These are phyloP conservation scores for Stagonosporopsis vannaccii DNA, from an alignment of 2,329 filamentous ascomycete genomes.

Conservation along the genomic window DNA sequence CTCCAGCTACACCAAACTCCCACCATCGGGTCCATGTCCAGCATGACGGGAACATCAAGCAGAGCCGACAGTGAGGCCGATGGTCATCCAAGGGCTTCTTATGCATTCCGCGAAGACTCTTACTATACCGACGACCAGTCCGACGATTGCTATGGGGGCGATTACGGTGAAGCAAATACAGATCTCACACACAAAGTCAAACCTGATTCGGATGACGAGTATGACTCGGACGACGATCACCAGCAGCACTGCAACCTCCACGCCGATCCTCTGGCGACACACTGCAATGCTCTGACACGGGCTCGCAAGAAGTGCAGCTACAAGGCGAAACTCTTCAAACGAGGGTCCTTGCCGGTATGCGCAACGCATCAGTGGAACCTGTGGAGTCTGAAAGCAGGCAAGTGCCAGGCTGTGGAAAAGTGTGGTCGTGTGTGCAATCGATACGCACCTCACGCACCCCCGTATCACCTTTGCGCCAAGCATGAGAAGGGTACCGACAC, in stretches of 20 bases:
- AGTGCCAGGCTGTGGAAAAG: slow-evolving; percentile 23
- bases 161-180: neutral
- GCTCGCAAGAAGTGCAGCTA: slow-evolving; percentile 8
- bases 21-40: no score
- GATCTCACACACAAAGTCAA: neutral
- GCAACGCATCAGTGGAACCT: neutral
- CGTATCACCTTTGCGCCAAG: slow-evolving; percentile 23
- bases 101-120: slow-evolving; percentile 1
- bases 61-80: no score
- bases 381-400: slow-evolving; percentile 1
- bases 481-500: slow-evolving; percentile 18
- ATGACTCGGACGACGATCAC: neutral
- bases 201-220: neutral
- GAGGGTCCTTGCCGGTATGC: slow-evolving; percentile 16
- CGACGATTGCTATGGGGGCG: neutral
- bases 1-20: neutral
- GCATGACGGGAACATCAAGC: no score
- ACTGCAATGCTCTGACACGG: slow-evolving; percentile 12
- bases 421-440: slow-evolving; percentile 25
- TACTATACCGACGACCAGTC: slow-evolving; percentile 5
- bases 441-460: slow-evolving; percentile 3
- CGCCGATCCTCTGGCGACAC: neutral
- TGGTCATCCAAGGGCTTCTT: no score
- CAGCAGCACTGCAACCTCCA: slow-evolving; percentile 12
- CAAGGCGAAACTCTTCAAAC: neutral